Base-by-base conservation (phyloP, 139 green algal genomes). In the Chlorella vulgaris region DNA sequence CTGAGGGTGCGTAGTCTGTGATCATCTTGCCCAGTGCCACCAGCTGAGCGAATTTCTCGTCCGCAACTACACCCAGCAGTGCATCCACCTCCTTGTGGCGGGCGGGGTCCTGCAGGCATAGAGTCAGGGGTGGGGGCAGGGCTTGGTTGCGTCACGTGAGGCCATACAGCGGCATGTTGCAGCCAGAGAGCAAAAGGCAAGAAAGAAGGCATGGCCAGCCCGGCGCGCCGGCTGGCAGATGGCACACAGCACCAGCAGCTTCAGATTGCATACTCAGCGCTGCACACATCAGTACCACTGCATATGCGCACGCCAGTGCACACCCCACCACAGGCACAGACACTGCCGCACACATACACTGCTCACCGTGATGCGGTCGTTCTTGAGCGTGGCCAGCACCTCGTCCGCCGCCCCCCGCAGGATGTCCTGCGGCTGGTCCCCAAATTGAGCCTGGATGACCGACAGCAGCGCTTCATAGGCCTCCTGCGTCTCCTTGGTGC, bases 391-490 rank as follows among this genome's bases (percentile, higher is more conserved):
- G 1, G 89, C 90, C 66, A 99, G 90, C 69, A 99, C 91, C 88
- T 99, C 97, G 47, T 99, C 97, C 2, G 97, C 97, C 31, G 97
- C 97, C 33, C 96, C 96, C 18, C 91, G 83, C 74, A 99, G 88
- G 31, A 99, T 88, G 84, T 99, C 97, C 26, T 61, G 55, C 28
- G 96, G 96, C 87, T 98, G 93, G 85, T 99, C 97, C 3, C 97
- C 96, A 90, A 99, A 98, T 60, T 94, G 87, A 26, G 40, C 76
- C 53, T 93, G 87, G 67, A 99, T 94, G 40, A 93, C 81, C 5
- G 83, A 81, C 63, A 99, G 91, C 76, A 99, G 79, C 31, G 90
- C 87, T 84, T 99, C 97, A 82, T 99, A 99, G 6, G 97, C 97
- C 29, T 91, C 91, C 10, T 91, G 86, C 35, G 97, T 99, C 84